Evolutionary conservation across 371 early-diverging fungal species (phyloP).

Genomic region (Choanephora cucurbitarum): DNA sequence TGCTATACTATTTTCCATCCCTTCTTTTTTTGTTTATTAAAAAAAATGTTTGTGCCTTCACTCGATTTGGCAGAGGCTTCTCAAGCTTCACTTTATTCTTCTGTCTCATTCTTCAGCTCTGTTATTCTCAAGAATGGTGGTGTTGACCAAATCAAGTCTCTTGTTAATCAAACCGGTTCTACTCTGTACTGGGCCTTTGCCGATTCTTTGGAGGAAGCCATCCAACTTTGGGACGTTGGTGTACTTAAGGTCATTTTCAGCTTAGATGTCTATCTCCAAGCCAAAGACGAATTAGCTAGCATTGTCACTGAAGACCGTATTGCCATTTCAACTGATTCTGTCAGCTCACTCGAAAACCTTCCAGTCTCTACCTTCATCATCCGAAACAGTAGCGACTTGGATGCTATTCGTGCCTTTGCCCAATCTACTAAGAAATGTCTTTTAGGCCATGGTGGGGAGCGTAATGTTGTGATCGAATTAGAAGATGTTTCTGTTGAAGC

Average conservation of each 20-base stretch:
- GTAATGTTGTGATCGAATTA: conserved; percentile 46
- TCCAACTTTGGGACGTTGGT: conserved; percentile 62
- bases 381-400: conserved; percentile 5
- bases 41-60: conserved; percentile 56
- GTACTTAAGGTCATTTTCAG: conserved; percentile 59
- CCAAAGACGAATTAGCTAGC: conserved; percentile 28
- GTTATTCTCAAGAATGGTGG: conserved; percentile 41
- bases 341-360: conserved; percentile 1
- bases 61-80: conserved; percentile 39
- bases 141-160: conserved; percentile 38
- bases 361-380: conserved; percentile 31
- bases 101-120: conserved; percentile 30
- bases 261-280: conserved; percentile 29
- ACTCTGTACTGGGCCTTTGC: conserved; percentile 61
- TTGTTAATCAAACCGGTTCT: conserved; percentile 44
- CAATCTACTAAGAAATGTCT: conserved; percentile 27
- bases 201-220: conserved; percentile 50
- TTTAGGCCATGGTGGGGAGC: conserved; percentile 45
- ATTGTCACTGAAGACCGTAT: conserved; percentile 49
- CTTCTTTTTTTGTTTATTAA: conserved; percentile 10
- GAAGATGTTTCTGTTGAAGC: conserved; percentile 31
- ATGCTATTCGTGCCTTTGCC: conserved; percentile 16
- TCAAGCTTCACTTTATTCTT: conserved; percentile 27
- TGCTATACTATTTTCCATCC: neutral
- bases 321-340: conserved; percentile 21